Evolutionary conservation across 169 alveolate species (phyloP), one percentile per base, ranked within the genome.

Genomic region (Neospora caninum): DNA sequence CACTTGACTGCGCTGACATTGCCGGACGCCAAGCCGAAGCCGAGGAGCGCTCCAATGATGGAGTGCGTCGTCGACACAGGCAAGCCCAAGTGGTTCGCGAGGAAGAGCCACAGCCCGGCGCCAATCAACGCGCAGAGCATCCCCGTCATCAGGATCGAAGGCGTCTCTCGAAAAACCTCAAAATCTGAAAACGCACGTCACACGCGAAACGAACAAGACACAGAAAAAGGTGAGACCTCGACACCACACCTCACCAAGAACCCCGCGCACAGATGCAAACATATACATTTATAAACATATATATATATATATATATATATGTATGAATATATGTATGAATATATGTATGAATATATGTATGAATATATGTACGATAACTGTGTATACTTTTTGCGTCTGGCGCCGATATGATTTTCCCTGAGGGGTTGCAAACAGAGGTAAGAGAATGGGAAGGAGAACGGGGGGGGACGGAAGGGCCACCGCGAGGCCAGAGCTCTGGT

Each of bases 331-430:
- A n/a, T n/a, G n/a, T n/a, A n/a, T n/a, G n/a, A 18, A 6, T 80
- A 25, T 80, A 25, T 25, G 88, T 31, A 38, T 80, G 82, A 18
- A 69, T 69, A 20, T n/a, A n/a, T n/a, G n/a, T n/a, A n/a, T n/a
- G n/a, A n/a, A n/a, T n/a, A n/a, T n/a, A n/a, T n/a, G n/a, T n/a
- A n/a, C n/a, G n/a, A n/a, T n/a, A n/a, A n/a, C n/a, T n/a, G n/a
- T n/a, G n/a, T n/a, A n/a, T n/a, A n/a, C n/a, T n/a, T n/a, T n/a
- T n/a, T n/a, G n/a, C n/a, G n/a, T n/a, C 99, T 10, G 99, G 99
- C 41, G 99, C 99, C 36, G 99, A 98, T 93, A 98, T 98, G 99
- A 97, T 98, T 82, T 98, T 98, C 96, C 98, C 99, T 0, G 99
- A 98, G 95, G 98, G 98, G 38, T 93, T 96, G 54, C 92, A 88